Conservation (phyloP, 208 protist genomes). For the Leptomonas pyrrhocoris region DNA sequence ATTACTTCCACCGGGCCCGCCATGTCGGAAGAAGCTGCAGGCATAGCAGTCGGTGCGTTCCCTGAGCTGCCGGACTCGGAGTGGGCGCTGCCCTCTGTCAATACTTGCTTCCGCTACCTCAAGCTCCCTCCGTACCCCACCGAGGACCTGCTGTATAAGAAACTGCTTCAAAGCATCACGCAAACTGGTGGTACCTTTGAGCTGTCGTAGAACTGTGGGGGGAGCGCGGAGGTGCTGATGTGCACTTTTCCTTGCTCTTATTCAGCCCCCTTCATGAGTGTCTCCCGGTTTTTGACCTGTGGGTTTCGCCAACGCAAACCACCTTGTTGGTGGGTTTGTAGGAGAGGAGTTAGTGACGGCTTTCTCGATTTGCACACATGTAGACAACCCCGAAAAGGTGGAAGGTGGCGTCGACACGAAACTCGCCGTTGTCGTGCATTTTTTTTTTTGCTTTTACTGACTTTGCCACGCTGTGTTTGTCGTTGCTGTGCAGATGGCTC, state of each 20-base stretch:
- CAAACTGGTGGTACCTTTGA: conserved; percentile 84
- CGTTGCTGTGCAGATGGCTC: too few species aligned
- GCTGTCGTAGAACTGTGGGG: conserved; percentile 53
- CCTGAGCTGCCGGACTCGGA: conserved; percentile 42
- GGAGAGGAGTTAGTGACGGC: too few species aligned
- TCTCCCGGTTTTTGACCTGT: too few species aligned
- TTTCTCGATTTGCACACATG: too few species aligned
- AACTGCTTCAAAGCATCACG: conserved; percentile 82
- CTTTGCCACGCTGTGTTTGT: too few species aligned
- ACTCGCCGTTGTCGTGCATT: conserved; percentile 11
- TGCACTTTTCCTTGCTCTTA: too few species aligned
- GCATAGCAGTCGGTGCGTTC: background rate
- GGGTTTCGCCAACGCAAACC: too few species aligned
- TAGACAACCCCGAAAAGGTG: too few species aligned
- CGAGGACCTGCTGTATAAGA: conserved; percentile 84
- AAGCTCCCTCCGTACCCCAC: conserved; percentile 89
- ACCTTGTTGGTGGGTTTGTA: too few species aligned
- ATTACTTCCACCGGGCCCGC: background rate
- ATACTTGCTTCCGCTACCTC: conserved; percentile 92
- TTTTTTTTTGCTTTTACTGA: conserved; percentile 31
- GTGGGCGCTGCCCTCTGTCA: conserved; percentile 89
- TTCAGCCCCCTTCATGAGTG: too few species aligned
- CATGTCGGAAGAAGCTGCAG: conserved; percentile 18
- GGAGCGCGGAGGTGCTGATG: too few species aligned
- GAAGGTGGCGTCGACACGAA: background rate